phyloP scores from a whole-genome alignment of 768 basidiomycete genomes.

The Agrocybe praecox region DNA sequence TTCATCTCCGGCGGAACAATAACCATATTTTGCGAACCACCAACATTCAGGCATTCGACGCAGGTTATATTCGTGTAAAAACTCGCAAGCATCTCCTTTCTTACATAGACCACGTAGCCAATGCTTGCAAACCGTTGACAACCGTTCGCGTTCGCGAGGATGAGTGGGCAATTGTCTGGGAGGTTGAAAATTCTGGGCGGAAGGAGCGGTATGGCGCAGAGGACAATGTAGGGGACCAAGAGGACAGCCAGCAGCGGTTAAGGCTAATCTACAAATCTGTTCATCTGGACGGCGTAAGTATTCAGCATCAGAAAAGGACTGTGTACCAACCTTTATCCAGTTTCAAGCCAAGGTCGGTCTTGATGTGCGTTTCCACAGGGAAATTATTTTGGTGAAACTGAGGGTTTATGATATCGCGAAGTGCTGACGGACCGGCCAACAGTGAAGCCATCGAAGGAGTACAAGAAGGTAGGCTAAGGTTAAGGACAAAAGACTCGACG shows the following conservation, averaged over 20 bases:
- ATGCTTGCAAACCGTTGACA: conserved; percentile 97
- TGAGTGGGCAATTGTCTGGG: conserved; percentile 82
- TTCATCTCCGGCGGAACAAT: conserved; percentile 95
- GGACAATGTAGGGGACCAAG: conserved; percentile 93
- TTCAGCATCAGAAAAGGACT: neutral
- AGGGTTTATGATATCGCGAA: conserved; percentile 76
- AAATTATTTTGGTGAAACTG: conserved; percentile 97
- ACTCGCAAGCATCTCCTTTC: conserved; percentile 97
- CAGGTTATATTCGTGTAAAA: conserved; percentile 98
- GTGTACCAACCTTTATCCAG: conserved; percentile 80
- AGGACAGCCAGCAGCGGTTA: conserved; percentile 86
- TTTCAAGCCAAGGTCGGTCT: conserved; percentile 81
- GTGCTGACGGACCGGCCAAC: conserved; percentile 56
- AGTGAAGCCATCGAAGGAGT: conserved; percentile 33
- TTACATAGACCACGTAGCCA: conserved; percentile 98
- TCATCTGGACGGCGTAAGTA: conserved; percentile 59
- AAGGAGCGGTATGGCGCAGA: conserved; percentile 88
- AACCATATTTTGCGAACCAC: conserved; percentile 98
- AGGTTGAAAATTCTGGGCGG: conserved; percentile 87
- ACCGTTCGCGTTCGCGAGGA: conserved; percentile 79
- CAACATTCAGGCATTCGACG: conserved; percentile 98
- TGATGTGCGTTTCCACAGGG: conserved; percentile 77
- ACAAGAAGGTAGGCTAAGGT: neutral
- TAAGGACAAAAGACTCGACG: too few species aligned
- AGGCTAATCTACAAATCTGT: conserved; percentile 87